Evolutionary conservation across 2,329 filamentous ascomycete species (phyloP), one percentile per base, ranked within the genome.

Genomic region (Fusarium beomiforme): DNA sequence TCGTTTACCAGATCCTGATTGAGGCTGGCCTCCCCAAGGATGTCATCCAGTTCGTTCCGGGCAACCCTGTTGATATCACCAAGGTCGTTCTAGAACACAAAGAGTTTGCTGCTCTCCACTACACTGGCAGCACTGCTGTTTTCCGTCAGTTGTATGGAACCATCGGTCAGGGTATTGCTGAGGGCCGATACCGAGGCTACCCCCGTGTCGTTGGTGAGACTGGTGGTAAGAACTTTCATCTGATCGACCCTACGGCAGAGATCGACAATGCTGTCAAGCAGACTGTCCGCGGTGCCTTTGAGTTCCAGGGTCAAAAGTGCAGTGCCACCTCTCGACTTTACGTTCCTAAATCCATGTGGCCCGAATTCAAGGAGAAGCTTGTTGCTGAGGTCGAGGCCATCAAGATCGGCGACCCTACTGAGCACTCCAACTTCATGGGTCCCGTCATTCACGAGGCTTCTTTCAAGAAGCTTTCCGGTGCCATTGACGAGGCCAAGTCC

Each of bases 31-130:
- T 98, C 55, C 95, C 95, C 41, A 89, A 90, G 76, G 90, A 95
- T 74, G 95, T 98, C 56, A 94, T 98, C 72, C 95, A 98, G 82
- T 98, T 97, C 80, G 89, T 98, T 14, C 95, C 95, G 6, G 95
- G 95, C 61, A 91, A 97, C 78, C 92, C 95, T 6, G 92, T 91
- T 62, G 90, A 94, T 81, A 89, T 98, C 64, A 98, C 95, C 63
- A 90, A 91, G 79, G 87, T 88, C 37, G 92, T 93, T 13, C 87
- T 98, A 46, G 86, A 86, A 56, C 93, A 96, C 85, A 89, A 85
- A 74, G 86, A 97, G 65, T 96, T 98, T 76, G 92, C 95, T 12
- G 92, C 93, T n/a, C 89, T 98, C 24, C 94, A 98, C 85, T 98
- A 95, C 86, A 98, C 95, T 2, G 95, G 95, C 67, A 96, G 92